Conservation (phyloP, 331 rosid genomes). For the Malus hybrid region DNA sequence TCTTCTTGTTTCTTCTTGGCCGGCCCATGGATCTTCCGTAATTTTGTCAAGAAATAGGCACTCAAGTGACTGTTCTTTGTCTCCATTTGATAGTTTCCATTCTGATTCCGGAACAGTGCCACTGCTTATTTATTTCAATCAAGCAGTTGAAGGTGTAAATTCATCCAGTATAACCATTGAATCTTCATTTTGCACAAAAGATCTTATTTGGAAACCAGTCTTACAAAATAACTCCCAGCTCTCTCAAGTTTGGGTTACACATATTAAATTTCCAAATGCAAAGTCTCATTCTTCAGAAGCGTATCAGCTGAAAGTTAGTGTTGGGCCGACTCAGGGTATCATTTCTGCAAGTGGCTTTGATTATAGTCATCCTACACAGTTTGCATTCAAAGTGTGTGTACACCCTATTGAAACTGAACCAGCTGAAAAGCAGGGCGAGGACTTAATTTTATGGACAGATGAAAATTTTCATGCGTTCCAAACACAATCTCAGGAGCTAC, state of each 20-base stretch:
- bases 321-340: conserved; percentile 57
- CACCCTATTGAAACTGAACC: conserved; percentile 27
- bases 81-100: conserved; percentile 32
- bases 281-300: conserved; percentile 34
- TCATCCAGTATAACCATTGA: conserved; percentile 57
- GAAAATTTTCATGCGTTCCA: conserved; percentile 29
- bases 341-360: conserved; percentile 50
- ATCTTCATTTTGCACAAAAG: conserved; percentile 35
- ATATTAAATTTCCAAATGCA: conserved; percentile 39
- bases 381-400: conserved; percentile 45
- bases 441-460: conserved; percentile 49
- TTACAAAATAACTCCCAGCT: conserved; percentile 32
- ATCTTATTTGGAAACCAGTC: conserved; percentile 70
- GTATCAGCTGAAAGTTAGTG: conserved; percentile 38
- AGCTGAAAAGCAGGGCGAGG: conserved; percentile 19
- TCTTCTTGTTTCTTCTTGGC: conserved; percentile 73
- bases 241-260: conserved; percentile 60
- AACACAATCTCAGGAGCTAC: conserved; percentile 32
- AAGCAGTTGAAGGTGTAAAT: conserved; percentile 75
- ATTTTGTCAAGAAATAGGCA: conserved; percentile 24
- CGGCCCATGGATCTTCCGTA: conserved; percentile 49
- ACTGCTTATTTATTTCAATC: conserved; percentile 56
- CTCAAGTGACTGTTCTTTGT: conserved; percentile 20
- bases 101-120: conserved; percentile 46
- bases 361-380: conserved; percentile 30